phyloP scores from a whole-genome alignment of 1,284 basidiomycete species.

The Uromyces viciae-fabae region DNA sequence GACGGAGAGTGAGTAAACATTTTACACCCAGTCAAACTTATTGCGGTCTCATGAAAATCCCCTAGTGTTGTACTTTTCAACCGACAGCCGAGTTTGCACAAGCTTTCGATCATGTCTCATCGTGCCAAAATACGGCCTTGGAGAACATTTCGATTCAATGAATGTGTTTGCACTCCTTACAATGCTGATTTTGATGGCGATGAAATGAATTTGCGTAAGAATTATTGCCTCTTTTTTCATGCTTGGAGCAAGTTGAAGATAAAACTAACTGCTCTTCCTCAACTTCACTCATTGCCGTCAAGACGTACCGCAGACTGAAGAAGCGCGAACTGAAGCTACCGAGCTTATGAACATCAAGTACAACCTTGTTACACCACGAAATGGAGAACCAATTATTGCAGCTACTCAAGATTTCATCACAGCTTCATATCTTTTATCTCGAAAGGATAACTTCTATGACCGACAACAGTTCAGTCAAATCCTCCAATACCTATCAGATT shows the following conservation, averaged over 20 bases:
- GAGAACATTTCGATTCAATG: constrained; percentile 95
- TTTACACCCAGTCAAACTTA: not conserved
- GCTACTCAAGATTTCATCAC: constrained; percentile 99
- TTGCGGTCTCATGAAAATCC: constrained; percentile 7
- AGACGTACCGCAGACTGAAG: constrained; percentile 95
- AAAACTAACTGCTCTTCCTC: constrained; percentile 52
- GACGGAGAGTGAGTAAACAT: constrained; percentile 70
- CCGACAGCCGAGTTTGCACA: constrained; percentile 96
- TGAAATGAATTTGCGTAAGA: constrained; percentile 86
- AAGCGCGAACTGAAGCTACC: constrained; percentile 93
- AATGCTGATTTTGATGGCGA: constrained; percentile 99
- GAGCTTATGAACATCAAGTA: constrained; percentile 97
- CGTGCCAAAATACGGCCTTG: constrained; percentile 92
- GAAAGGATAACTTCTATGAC: constrained; percentile 88
- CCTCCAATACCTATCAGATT: constrained; percentile 90
- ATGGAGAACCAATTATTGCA: constrained; percentile 96
- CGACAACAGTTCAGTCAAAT: constrained; percentile 93
- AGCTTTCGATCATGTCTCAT: constrained; percentile 99
- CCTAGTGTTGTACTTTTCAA: constrained; percentile 83
- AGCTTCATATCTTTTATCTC: constrained; percentile 89
- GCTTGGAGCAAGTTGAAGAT: constrained; percentile 28
- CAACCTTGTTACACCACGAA: constrained; percentile 93
- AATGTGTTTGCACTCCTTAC: constrained; percentile 99
- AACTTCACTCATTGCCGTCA: constrained; percentile 53
- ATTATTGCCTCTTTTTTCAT: constrained; percentile 48